Evolutionary conservation across 2,329 filamentous ascomycete species (phyloP).

Genomic region (Sclerotinia subarctica): DNA sequence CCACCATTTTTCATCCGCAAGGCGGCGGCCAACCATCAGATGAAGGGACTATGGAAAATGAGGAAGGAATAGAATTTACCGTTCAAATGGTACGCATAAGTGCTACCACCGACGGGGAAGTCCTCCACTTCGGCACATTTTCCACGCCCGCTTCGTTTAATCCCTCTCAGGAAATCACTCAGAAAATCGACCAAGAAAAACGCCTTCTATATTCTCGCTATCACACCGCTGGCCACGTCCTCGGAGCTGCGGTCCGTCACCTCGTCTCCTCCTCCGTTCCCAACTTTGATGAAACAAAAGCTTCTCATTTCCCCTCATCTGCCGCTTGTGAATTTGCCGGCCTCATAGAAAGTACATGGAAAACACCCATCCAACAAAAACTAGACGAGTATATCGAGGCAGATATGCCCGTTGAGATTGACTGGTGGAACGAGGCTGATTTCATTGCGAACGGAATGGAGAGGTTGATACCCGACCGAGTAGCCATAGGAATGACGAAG

Average conservation of each 20-base stretch:
- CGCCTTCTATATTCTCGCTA: constrained; percentile 63
- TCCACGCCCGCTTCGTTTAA: constrained; percentile 39
- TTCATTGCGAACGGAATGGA: constrained; percentile 54
- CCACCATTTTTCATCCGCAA: constrained; percentile 74
- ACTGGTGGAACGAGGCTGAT: constrained; percentile 65
- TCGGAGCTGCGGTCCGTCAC: constrained; percentile 63
- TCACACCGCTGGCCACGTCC: constrained; percentile 71
- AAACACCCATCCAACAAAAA: constrained; percentile 58
- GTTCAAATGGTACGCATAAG: constrained; percentile 58
- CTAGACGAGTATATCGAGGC: constrained; percentile 56
- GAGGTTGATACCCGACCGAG: constrained; percentile 52
- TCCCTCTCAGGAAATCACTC: constrained; percentile 47
- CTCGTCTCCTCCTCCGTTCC: constrained; percentile 48
- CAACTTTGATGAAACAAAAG: constrained; percentile 65
- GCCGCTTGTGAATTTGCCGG: constrained; percentile 68
- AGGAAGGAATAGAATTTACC: constrained; percentile 42
- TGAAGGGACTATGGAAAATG: constrained; percentile 52
- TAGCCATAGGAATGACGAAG: constrained; percentile 40
- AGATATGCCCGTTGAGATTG: constrained; percentile 58
- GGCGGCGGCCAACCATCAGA: constrained; percentile 73
- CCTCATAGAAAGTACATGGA: constrained; percentile 61
- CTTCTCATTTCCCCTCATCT: constrained; percentile 66
- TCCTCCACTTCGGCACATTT: constrained; percentile 66
- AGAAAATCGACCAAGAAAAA: constrained; percentile 58
- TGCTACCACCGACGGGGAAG: constrained; percentile 47